Evolutionary conservation across 2,329 filamentous ascomycete genomes (phyloP).

Genomic region (Scopulariopsis brevicaulis): DNA sequence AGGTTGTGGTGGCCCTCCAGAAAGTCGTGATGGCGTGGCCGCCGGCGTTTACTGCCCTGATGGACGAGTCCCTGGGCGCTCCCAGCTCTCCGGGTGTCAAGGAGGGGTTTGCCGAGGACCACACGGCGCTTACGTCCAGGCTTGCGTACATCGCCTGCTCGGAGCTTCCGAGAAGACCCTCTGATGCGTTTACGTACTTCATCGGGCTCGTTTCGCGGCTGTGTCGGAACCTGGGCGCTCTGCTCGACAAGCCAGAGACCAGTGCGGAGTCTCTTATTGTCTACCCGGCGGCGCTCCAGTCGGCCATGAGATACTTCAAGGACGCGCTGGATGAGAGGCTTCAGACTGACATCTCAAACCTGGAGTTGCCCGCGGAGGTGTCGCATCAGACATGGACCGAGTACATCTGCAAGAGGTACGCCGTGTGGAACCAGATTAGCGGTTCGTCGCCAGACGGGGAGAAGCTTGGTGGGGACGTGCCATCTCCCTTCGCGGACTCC

Average conservation of each 20-base stretch:
- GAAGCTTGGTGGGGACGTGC: neutral
- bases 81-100: constrained; percentile 14
- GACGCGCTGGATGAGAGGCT: constrained; percentile 23
- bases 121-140: constrained; percentile 26
- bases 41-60: constrained; percentile 20
- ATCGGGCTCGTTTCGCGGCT: constrained; percentile 19
- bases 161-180: constrained; percentile 16
- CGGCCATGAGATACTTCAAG: constrained; percentile 22
- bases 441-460: neutral
- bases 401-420: constrained; percentile 15
- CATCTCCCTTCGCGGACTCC: neutral
- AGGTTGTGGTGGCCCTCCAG: constrained; percentile 27
- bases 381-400: constrained; percentile 14
- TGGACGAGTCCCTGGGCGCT: constrained; percentile 14
- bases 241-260: neutral
- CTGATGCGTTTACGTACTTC: constrained; percentile 24
- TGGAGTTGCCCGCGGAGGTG: constrained; percentile 8
- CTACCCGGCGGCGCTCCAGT: constrained; percentile 15
- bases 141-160: constrained; percentile 39
- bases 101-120: constrained; percentile 13
- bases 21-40: constrained; percentile 23
- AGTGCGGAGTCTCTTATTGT: constrained; percentile 1
- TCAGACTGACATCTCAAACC: constrained; percentile 5
- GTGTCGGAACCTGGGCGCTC: neutral
- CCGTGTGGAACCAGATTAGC: constrained; percentile 13